Evolutionary conservation across 129 eudicot genomes (phyloP), one percentile per base, ranked within the genome.

Genomic region (Ambrosia artemisiifolia): DNA sequence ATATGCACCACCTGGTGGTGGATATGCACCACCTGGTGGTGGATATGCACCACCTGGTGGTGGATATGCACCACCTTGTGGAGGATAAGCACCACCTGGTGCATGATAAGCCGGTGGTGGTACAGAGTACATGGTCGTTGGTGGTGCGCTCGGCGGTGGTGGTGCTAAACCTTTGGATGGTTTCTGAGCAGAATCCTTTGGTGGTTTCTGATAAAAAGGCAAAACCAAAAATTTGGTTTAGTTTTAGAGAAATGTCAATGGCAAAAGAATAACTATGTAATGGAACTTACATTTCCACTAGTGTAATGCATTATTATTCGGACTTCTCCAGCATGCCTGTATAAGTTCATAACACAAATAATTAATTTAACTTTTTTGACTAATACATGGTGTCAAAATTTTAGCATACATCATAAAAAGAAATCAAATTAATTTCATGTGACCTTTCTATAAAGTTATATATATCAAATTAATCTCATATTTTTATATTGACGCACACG

Each of bases 311-410:
- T 81, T 36, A 90, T 90, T 43, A 95, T 57, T 75, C 96, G 92
- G 32, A 95, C 86, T 79, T 90, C 99, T 63, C 97, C 99, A 2
- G 97, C 91, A 85, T 83, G 83, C 84, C 99, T 90, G 76, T 16
- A 51, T 3, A 75, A 42, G 60, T 65, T 74, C 48, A 77, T 38
- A 42, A 36, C 7, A 38, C 43, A 40, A 40, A 40, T 40, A 38
- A 40, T 10, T 3, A 48, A 2, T 48, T 48, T 3, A 48, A 3
- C 11, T 3, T 14, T 47, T 47, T 8, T 38, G 11, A 12, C 3
- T 47, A 47, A 47, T 47, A 47, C 16, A 3, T 46, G 51, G 14
- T 13, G 3, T 46, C 16, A 13, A 46, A 46, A 46, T 9, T 3
- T 47, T 47, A 47, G 11, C 16, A 47, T 2, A 47, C 11, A 12